Evolutionary conservation across 345 rosid genomes (phyloP).

Genomic region (Tarenaya hassleriana): DNA sequence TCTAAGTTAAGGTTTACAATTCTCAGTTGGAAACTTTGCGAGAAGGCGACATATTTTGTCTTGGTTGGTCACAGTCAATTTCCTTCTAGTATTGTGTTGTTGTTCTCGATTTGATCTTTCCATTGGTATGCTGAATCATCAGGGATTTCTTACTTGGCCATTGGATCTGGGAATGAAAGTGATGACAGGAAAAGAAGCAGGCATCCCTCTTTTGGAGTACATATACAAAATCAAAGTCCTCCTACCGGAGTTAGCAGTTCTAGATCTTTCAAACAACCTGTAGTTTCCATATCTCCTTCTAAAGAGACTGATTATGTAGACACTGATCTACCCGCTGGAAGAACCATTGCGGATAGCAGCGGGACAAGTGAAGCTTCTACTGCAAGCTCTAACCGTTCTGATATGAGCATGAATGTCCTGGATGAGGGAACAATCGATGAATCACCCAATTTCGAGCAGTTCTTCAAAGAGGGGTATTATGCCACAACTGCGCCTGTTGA

Average conservation of each 20-base stretch:
- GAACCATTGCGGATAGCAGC: conserved; percentile 38
- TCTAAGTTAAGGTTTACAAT: conserved; percentile 32
- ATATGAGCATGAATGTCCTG: conserved; percentile 49
- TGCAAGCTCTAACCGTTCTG: conserved; percentile 56
- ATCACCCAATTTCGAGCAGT: conserved; percentile 58
- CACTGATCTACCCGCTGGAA: conserved; percentile 41
- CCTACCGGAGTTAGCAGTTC: conserved; percentile 28
- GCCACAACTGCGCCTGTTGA: conserved; percentile 22
- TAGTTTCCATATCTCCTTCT: conserved; percentile 30
- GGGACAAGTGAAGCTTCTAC: conserved; percentile 55
- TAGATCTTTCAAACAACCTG: conserved; percentile 41
- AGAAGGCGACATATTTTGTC: conserved; percentile 29
- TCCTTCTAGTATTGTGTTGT: not conserved
- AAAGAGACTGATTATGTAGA: conserved; percentile 40
- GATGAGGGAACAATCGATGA: conserved; percentile 40
- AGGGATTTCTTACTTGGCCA: conserved; percentile 38
- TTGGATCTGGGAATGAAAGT: conserved; percentile 30
- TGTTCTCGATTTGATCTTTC: conserved; percentile 2
- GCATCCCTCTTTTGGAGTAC: conserved; percentile 36
- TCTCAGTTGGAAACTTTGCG: conserved; percentile 34
- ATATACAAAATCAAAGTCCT: conserved; percentile 31
- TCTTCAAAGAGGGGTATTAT: conserved; percentile 58
- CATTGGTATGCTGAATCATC: conserved; percentile 21
- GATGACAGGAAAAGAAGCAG: conserved; percentile 30
- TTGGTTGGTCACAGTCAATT: conserved; percentile 11